Evolutionary conservation across 2,329 filamentous ascomycete genomes (phyloP).

Genomic region (Thelonectria rubi): DNA sequence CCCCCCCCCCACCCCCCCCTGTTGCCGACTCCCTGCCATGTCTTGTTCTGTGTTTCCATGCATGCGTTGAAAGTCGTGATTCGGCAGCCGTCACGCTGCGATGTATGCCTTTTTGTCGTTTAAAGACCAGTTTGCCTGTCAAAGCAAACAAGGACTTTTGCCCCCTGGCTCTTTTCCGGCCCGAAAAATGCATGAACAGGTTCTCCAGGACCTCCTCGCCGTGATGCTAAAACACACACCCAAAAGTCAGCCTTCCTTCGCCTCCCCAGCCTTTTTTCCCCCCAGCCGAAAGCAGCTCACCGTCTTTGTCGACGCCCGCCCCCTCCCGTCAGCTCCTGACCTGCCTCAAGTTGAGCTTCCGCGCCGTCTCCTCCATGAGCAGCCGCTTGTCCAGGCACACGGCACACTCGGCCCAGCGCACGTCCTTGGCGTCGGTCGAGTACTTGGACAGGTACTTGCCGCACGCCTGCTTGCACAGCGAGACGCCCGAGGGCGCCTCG

Average conservation of each 20-base stretch:
- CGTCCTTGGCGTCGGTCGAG: slow-evolving; percentile 25
- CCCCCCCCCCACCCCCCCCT: too few species aligned
- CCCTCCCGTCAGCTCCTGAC: neutral
- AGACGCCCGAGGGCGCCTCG: slow-evolving; percentile 37
- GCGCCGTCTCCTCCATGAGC: slow-evolving; percentile 33
- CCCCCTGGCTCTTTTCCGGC: too few species aligned
- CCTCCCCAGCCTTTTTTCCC: too few species aligned
- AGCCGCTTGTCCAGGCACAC: slow-evolving; percentile 38
- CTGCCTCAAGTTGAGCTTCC: slow-evolving; percentile 30
- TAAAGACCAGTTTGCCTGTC: too few species aligned
- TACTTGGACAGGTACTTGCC: slow-evolving; percentile 43
- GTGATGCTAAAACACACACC: too few species aligned
- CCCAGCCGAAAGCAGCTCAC: slow-evolving; percentile 6
- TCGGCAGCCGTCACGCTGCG: too few species aligned
- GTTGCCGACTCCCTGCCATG: neutral
- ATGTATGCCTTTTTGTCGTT: too few species aligned
- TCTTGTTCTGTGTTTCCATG: neutral
- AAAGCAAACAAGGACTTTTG: too few species aligned
- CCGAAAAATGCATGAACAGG: too few species aligned
- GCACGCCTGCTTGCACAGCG: slow-evolving; percentile 37
- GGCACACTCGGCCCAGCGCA: slow-evolving; percentile 34
- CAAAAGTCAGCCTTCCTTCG: too few species aligned
- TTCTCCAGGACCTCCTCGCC: too few species aligned
- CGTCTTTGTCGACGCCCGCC: neutral
- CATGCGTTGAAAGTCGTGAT: slow-evolving; percentile 19